Base-by-base conservation (phyloP, 345 rosid species). In the Hibiscus mutabilis region DNA sequence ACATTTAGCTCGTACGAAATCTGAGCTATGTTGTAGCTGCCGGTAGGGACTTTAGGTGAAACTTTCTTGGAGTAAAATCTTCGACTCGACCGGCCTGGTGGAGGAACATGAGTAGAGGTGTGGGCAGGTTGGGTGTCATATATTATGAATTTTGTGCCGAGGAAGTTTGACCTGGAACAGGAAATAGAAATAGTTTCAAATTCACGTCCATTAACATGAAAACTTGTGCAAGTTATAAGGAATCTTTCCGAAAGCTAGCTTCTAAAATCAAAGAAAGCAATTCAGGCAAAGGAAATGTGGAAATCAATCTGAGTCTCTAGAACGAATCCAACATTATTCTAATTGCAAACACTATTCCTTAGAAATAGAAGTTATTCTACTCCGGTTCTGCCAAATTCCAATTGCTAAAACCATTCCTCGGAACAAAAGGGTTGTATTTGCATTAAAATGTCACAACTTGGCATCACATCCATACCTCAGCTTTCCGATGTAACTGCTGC, bases 11-110 rank as follows among this genome's bases (percentile, higher is more conserved):
- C 91, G 13, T 87, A 87, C 2, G 78, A 65, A 69, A 87, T 64
- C 51, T 85, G 87, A 76, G 89, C 85, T 68, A 85, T 79, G 76
- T 81, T 85, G 79, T 85, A 87, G 70, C 82, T 85, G 10, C 89
- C 91, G 12, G 81, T 76, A n/a, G 91, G 91, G 25, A 85, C 82
- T 82, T 85, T 87, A 0, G 91, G 91, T 53, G 91, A 87, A 19
- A 87, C 89, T 59, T 81, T 82, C 77, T 85, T 84, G 1, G 91
- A 85, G 64, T 82, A 80, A 76, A 85, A 87, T 62, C 89, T 84
- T 10, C 86, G 80, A 74, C 89, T 85, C 73, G 82, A 63, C 61
- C 82, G 69, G 9, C 86, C 83, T 0, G 79, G 79, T 25, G 72
- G 84, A 55, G 59, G 77, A 49, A 69, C 71, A 76, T 44, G 82